A percentile compares a stretch with the other conserved stretches of the same genome.
phyloP scores from a whole-genome alignment of 345 rosid genomes.

The Clarkia xantiana region DNA sequence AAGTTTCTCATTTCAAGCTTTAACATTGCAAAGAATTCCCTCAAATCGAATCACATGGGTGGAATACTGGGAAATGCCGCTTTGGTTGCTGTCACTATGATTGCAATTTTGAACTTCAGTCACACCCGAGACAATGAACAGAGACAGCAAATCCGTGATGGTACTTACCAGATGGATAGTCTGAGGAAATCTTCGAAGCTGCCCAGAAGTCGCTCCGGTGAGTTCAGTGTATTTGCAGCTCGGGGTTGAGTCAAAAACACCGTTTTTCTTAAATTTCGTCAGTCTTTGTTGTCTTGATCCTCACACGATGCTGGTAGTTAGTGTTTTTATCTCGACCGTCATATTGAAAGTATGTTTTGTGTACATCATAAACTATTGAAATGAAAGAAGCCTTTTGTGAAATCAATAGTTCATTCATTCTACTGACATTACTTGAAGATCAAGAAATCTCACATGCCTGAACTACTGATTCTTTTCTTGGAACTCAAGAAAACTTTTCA shows the following conservation, averaged over 20 bases:
- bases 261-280: too few relatives aligned
- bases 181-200: constrained; percentile 20
- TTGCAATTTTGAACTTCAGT: constrained; percentile 61
- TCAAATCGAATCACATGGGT: constrained; percentile 43
- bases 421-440: too few relatives aligned
- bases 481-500: too few relatives aligned
- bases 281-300: too few relatives aligned
- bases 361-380: too few relatives aligned
- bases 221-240: constrained; percentile 62
- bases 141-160: constrained; percentile 23
- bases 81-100: constrained; percentile 60
- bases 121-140: constrained; percentile 30
- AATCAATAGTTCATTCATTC: too few relatives aligned
- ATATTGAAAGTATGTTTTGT: too few relatives aligned
- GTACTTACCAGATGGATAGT: constrained; percentile 15
- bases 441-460: too few relatives aligned
- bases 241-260: constrained; percentile 32
- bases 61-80: constrained; percentile 74
- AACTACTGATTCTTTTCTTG: too few relatives aligned
- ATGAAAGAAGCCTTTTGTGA: too few relatives aligned
- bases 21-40: constrained; percentile 39
- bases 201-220: constrained; percentile 17
- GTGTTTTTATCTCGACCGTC: too few relatives aligned
- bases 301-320: too few relatives aligned
- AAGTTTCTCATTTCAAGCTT: constrained; percentile 40